Conservation (phyloP, 2,329 filamentous ascomycete species). For the Didymella glomerata region DNA sequence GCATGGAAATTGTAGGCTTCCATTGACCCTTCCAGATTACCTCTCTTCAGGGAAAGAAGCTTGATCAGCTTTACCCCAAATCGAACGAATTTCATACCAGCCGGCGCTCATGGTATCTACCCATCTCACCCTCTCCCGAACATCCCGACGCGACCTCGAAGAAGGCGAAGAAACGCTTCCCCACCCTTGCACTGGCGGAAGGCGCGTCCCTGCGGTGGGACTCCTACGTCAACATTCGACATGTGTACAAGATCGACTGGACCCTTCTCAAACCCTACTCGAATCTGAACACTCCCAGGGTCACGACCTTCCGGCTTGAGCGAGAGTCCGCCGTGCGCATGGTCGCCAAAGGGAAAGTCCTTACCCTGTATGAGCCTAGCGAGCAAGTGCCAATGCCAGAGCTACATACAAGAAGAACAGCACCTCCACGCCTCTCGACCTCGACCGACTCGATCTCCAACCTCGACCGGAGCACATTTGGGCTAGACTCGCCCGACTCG, state of each 20-base stretch:
- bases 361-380: constrained; percentile 41
- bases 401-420: neutral
- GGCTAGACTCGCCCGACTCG: constrained; percentile 1
- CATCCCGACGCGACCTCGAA: constrained; percentile 47
- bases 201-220: constrained; percentile 40
- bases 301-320: constrained; percentile 33
- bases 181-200: constrained; percentile 37
- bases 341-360: constrained; percentile 36
- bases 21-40: constrained; percentile 42
- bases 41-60: constrained; percentile 45
- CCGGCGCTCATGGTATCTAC: constrained; percentile 46
- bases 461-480: neutral
- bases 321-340: constrained; percentile 38
- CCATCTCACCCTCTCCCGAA: constrained; percentile 41
- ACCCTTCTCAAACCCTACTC: constrained; percentile 36
- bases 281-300: constrained; percentile 35
- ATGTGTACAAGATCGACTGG: constrained; percentile 48
- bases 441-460: constrained; percentile 4
- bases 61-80: constrained; percentile 45
- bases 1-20: neutral
- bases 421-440: constrained; percentile 9
- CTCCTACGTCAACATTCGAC: constrained; percentile 47
- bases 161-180: constrained; percentile 43
- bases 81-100: constrained; percentile 45
- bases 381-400: constrained; percentile 27